Evolutionary conservation across 2,329 filamentous ascomycete genomes (phyloP), one percentile per base, ranked within the genome.

Genomic region (Monosporascus sp.): DNA sequence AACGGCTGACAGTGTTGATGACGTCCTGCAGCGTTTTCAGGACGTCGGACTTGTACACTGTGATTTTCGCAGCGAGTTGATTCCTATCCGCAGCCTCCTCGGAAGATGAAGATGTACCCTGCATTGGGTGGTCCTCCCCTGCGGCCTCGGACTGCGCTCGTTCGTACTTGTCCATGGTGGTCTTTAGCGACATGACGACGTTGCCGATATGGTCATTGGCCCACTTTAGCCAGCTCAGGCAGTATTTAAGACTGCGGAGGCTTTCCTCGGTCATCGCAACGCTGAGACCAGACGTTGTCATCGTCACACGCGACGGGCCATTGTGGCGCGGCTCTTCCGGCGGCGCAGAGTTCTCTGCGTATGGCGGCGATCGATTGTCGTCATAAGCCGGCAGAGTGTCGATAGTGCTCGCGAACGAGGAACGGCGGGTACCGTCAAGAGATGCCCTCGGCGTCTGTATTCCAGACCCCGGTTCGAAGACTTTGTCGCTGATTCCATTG

Each of bases 251-350:
- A 56, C 88, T 94, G 50, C 86, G 83, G 8, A 97, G 75, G 22
- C 90, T 96, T 64, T 94, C 88, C 19, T 95, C 88, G 64, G 88
- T 95, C 81, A 99, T 91, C 1, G 94, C 91, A 17, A 96, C 87
- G 58, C 91, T 91, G 1, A 97, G 80, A 0, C 91, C 93, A 1
- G 91, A 96, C 0, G 93, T 97, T 5, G 90, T 92, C 68, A 96
- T 89, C 60, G 96, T 88, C 19, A 97, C 76, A 16, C 91, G 85
- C 11, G 88, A 95, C 65, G 78, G 67, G 27, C 61, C 59, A 44
- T 61, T 62, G 46, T 60, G 58, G 8, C 64, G 58, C 16, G 63
- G 63, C 6, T 62, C 56, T 34, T 71, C 66, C 31, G 72, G 59
- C 55, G 65, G 68, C 55, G 66, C 70, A 22, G 66, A 68, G 1